A percentile compares a stretch with the other conserved stretches of the same genome.
phyloP scores from a whole-genome alignment of 306 rosid species.

The Trifolium pratense region DNA sequence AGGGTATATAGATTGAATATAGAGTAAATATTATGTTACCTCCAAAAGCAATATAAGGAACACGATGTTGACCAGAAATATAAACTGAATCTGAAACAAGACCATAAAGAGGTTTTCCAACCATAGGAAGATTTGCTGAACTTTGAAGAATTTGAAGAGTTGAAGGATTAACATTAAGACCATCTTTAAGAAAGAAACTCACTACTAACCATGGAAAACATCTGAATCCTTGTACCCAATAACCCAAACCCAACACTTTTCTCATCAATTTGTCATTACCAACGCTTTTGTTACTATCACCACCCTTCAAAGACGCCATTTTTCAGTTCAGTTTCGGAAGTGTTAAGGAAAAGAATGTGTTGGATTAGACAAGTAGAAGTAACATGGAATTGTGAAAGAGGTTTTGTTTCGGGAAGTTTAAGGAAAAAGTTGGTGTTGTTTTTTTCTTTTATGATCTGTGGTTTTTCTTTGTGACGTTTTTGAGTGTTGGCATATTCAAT shows the following conservation, averaged over 20 bases:
- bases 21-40: slow-evolving; percentile 43
- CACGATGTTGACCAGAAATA: slow-evolving; percentile 76
- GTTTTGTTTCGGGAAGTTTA: slow-evolving; percentile 13
- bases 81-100: slow-evolving; percentile 78
- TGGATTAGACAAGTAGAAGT: neutral
- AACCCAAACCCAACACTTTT: slow-evolving; percentile 73
- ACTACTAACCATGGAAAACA: slow-evolving; percentile 91
- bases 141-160: slow-evolving; percentile 83
- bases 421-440: slow-evolving; percentile 18
- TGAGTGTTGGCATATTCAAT: neutral
- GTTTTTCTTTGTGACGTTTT: neutral
- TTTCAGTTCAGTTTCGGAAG: slow-evolving; percentile 8
- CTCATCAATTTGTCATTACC: slow-evolving; percentile 46
- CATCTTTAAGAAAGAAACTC: slow-evolving; percentile 85
- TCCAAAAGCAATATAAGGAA: slow-evolving; percentile 89
- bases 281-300: neutral
- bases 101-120: slow-evolving; percentile 87
- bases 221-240: slow-evolving; percentile 89
- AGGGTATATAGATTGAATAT: neutral
- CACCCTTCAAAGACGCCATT: slow-evolving; percentile 49
- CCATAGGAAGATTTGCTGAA: slow-evolving; percentile 91
- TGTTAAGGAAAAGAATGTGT: slow-evolving; percentile 8
- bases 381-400: neutral
- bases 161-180: slow-evolving; percentile 72
- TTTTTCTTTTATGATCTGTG: neutral